Percentiles rank a stretch among this genome's conserved stretches.
These are phyloP conservation scores for Ceratobasidium sp. DNA, from an alignment of 1,284 basidiomycete species.

Conservation along the genomic window DNA sequence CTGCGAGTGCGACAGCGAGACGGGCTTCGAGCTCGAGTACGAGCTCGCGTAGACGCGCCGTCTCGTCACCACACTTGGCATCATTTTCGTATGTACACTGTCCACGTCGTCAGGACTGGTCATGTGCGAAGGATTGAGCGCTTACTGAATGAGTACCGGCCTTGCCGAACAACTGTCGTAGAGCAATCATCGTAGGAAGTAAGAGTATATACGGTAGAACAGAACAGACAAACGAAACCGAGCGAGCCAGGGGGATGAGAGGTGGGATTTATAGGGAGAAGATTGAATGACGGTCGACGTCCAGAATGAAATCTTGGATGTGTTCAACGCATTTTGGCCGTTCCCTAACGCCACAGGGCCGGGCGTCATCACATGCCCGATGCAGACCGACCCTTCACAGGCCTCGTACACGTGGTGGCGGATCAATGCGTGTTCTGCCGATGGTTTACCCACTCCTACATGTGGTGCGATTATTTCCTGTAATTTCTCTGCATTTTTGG, in stretches of 20 bases:
- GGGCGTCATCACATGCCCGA: not conserved
- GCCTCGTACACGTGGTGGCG: not conserved
- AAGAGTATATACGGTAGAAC: conserved; percentile 4
- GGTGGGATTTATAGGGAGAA: not conserved
- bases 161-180: conserved; percentile 33
- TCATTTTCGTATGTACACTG: conserved; percentile 33
- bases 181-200: conserved; percentile 27
- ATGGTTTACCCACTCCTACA: too few species aligned
- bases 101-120: not conserved
- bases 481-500: too few species aligned
- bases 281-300: conserved; percentile 30
- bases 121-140: not conserved
- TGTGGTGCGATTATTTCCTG: too few species aligned
- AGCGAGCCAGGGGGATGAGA: not conserved
- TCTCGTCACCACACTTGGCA: conserved; percentile 5
- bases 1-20: not conserved
- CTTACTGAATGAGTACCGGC: conserved; percentile 23
- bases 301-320: conserved; percentile 8
- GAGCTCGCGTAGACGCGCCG: not conserved
- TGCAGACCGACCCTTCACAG: not conserved
- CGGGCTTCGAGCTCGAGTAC: conserved; percentile 4
- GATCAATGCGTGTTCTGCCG: too few species aligned
- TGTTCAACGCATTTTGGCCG: not conserved
- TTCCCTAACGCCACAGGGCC: conserved; percentile 22
- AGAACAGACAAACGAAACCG: not conserved